These are phyloP conservation scores for Fusarium goolgardi DNA, from an alignment of 2,329 filamentous ascomycete species.

Conservation along the genomic window DNA sequence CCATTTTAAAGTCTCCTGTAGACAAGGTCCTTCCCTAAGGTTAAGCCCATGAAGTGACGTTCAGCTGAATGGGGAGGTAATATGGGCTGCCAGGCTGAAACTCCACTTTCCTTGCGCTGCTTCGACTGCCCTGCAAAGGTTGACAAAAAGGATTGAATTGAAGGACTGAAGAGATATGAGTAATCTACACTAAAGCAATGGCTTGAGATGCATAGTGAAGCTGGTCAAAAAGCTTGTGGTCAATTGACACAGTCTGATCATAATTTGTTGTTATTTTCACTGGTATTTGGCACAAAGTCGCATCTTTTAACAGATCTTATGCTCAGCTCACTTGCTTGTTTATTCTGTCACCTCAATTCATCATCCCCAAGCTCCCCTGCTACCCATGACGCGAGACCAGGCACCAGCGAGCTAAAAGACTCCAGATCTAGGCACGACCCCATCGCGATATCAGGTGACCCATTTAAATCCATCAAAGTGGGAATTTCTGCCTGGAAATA, in stretches of 20 bases:
- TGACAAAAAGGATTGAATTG: constrained; percentile 10
- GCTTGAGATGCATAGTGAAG: accelerated
- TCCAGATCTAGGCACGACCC: constrained; percentile 33
- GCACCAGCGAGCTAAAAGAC: constrained; percentile 44
- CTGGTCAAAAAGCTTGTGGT: accelerated
- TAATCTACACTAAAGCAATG: too few species aligned
- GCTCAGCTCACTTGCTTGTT: not conserved
- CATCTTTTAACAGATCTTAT: too few species aligned
- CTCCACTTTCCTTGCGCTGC: constrained; percentile 23
- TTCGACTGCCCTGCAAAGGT: not conserved
- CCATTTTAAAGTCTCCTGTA: constrained; percentile 27
- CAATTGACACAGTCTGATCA: not conserved
- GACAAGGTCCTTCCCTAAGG: not conserved
- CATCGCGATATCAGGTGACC: constrained; percentile 47
- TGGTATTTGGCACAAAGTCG: accelerated
- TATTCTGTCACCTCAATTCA: constrained; percentile 25
- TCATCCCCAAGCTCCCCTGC: not conserved
- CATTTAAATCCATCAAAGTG: constrained; percentile 8
- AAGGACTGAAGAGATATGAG: not conserved
- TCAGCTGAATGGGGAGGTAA: constrained; percentile 34
- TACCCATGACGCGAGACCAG: constrained; percentile 35
- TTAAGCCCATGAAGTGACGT: constrained; percentile 21
- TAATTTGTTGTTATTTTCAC: accelerated
- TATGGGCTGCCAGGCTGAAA: constrained; percentile 33
- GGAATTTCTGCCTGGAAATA: constrained; percentile 38